Evolutionary conservation across 495 filamentous ascomycete species (phyloP), one percentile per base, ranked within the genome.

Genomic region (Penicillium arizonense): DNA sequence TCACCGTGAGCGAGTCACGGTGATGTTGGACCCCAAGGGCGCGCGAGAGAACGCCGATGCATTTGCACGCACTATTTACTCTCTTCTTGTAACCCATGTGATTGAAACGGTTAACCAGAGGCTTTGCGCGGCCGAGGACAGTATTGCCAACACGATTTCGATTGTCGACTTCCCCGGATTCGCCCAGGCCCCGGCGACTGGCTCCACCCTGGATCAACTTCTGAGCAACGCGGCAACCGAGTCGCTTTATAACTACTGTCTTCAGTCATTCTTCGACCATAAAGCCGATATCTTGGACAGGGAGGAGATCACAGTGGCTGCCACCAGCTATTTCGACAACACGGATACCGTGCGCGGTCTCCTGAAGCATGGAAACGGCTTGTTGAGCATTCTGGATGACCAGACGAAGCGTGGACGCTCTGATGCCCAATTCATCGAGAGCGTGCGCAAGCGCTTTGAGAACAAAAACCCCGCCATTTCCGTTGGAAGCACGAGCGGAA

Each of bases 141-240:
- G 88, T 16, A 88, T 97, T 45, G 84, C 82, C 40, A 97, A 97
- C 73, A 97, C 94, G 1, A 80, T 98, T 56, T 95, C 91, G 16
- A 87, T 98, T 36, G 83, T 97, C 57, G 94, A 98, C 65, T 98
- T 98, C 69, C 94, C 94, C 0, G 94, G 94, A 21, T 98, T 97
- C 66, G 82, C 92, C 42, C 90, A 93, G 61, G 80, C 86, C 33
- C 77, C 84, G 26, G 80, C 91, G 0, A 97, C 93, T 3, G 87
- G 88, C 7, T 96, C 90, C 4, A 82, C 84, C 2, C 78, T 98
- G 14, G 94, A 98, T 57, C 94, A 97, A 68, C 82, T 98, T 4
- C 85, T 98, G 11, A 95, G 86, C 74, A 98, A 98, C 67, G 89
- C 92, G 3, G 94, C 94, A 4, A 89, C 84, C 7, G 94, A 98